A percentile compares a stretch with the other conserved stretches of the same genome.
Conservation (phyloP, 1,139 yeast genomes). For the Pichia sp. region DNA sequence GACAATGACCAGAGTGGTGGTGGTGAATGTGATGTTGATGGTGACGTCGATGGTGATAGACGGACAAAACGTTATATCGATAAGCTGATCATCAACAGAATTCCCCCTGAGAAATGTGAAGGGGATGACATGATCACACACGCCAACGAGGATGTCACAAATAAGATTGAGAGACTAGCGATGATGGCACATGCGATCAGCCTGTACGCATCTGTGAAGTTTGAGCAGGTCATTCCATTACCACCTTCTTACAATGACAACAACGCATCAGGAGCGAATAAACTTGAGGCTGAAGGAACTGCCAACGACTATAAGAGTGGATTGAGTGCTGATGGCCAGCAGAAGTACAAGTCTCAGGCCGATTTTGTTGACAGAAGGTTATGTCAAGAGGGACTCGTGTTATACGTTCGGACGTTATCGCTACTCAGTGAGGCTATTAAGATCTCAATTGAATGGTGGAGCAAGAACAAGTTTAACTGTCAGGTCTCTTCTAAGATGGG, state of each 20-base stretch:
- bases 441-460: slow-evolving; percentile 87
- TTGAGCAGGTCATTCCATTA: slow-evolving; percentile 71
- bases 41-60: too few relatives aligned
- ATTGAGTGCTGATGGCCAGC: too few relatives aligned
- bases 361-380: slow-evolving; percentile 19
- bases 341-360: neutral
- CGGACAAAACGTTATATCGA: too few relatives aligned
- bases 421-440: slow-evolving; percentile 81
- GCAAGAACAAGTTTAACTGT: slow-evolving; percentile 34
- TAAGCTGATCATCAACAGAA: too few relatives aligned
- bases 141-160: slow-evolving; percentile 60
- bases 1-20: too few relatives aligned
- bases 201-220: slow-evolving; percentile 87
- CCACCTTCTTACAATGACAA: too few relatives aligned
- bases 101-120: too few relatives aligned
- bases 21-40: too few relatives aligned
- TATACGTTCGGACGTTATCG: slow-evolving; percentile 78
- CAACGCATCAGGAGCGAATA: too few relatives aligned
- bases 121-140: slow-evolving; percentile 88
- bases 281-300: too few relatives aligned
- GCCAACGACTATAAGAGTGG: too few relatives aligned
- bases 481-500: slow-evolving; percentile 42
- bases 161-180: slow-evolving; percentile 64
- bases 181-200: slow-evolving; percentile 88
- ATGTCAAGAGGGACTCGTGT: slow-evolving; percentile 77